Percentiles rank a stretch among this genome's conserved stretches.
Conservation (phyloP, 257 asterid genomes). For the Nicotiana obtusifolia region DNA sequence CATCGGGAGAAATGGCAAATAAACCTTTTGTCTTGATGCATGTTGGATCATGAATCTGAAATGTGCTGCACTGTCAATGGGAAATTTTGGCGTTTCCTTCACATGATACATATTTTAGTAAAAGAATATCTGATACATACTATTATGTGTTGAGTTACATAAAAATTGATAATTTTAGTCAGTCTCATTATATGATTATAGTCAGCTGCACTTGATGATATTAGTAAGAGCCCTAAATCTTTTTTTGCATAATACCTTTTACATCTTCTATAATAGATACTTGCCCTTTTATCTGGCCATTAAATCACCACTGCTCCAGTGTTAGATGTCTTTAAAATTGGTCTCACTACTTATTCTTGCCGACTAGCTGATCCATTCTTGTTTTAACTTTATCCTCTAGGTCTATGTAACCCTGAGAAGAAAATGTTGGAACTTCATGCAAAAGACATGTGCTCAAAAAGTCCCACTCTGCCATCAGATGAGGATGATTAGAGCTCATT, state of each 20-base stretch:
- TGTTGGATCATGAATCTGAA: not conserved
- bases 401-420: conserved; percentile 90
- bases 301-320: not conserved
- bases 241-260: not conserved
- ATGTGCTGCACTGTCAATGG: not conserved
- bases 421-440: conserved; percentile 84
- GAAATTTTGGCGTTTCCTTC: not conserved
- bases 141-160: too few species aligned
- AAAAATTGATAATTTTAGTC: too few species aligned
- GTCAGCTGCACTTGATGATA: not conserved
- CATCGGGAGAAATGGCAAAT: not conserved
- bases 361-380: not conserved
- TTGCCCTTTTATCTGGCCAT: not conserved
- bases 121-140: not conserved
- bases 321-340: not conserved
- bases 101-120: not conserved
- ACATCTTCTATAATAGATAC: not conserved
- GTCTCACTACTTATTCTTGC: not conserved
- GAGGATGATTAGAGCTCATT: conserved; percentile 37
- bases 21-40: not conserved
- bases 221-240: not conserved
- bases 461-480: conserved; percentile 63
- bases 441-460: conserved; percentile 65
- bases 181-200: too few species aligned
- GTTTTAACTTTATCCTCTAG: conserved; percentile 25